phyloP scores from a whole-genome alignment of 2,329 filamentous ascomycete genomes.

The Uncinocarpus reesii region DNA sequence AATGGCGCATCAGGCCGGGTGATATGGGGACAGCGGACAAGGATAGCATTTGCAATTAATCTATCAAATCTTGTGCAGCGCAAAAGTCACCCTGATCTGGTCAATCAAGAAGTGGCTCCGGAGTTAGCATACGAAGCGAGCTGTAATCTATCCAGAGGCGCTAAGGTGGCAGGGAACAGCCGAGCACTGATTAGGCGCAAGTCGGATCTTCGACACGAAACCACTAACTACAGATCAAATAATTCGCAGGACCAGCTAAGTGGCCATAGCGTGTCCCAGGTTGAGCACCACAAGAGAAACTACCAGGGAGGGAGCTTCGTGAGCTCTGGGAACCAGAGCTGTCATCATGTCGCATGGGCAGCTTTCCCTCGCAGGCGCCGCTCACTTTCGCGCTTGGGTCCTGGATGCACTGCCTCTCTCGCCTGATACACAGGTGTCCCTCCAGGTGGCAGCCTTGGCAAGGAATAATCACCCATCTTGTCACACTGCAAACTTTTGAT shows the following conservation, averaged over 20 bases:
- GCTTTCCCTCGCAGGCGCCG: background rate
- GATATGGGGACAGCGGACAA: too few relatives aligned
- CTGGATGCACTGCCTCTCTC: slow-evolving; percentile 1
- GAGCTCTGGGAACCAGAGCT: slow-evolving; percentile 3
- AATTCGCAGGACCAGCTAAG: slow-evolving; percentile 10
- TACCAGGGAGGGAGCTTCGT: background rate
- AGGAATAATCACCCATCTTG: background rate
- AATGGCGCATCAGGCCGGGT: too few relatives aligned
- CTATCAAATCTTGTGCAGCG: too few relatives aligned
- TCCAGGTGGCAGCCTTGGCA: background rate
- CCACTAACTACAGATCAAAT: slow-evolving; percentile 9
- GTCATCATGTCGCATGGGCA: background rate
- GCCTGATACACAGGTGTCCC: background rate
- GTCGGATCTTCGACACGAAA: slow-evolving; percentile 12
- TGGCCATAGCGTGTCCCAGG: slow-evolving; percentile 11
- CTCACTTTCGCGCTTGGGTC: background rate
- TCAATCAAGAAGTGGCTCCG: too few relatives aligned
- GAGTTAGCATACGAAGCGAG: too few relatives aligned
- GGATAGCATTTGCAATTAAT: too few relatives aligned
- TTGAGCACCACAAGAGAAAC: slow-evolving; percentile 8
- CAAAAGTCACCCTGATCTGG: too few relatives aligned
- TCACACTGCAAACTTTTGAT: too few relatives aligned
- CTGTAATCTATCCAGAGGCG: too few relatives aligned
- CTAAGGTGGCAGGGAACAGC: background rate
- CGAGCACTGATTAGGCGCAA: slow-evolving; percentile 4